Evolutionary conservation across 2,329 filamentous ascomycete genomes (phyloP), one percentile per base, ranked within the genome.

Genomic region (Tolypocladium amazonense): DNA sequence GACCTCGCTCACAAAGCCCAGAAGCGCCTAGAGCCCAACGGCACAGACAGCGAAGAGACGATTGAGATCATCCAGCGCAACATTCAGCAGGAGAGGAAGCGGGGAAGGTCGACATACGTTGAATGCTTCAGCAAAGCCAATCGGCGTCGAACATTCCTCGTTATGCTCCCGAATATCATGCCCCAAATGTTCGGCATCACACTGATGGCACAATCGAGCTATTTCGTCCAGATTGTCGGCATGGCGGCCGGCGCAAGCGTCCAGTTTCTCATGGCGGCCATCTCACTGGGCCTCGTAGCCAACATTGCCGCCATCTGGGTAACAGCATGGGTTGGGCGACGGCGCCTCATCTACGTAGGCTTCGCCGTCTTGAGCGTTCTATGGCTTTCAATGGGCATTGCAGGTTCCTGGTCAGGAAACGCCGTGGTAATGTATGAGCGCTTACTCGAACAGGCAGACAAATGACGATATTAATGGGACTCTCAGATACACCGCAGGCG

Each of bases 61-160:
- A 69, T 80, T 8, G 66, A 71, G 12, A 72, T 75, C 25, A 77
- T 84, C 59, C 73, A 77, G 62, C 70, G 74, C n/a, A 80, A 82
- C 59, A 73, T 78, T 30, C 76, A 79, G 62, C 73, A 77, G 58
- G 71, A 75, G 7, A 65, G 65, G 3, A 67, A 67, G 4, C 60
- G 67, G 12, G 68, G 5, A 3, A 63, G 69, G 0, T 67, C 64
- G 3, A 74, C 73, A 0, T 81, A 79, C 53, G 35, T 64, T 8
- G 75, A 78, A 62, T 78, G 75, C 63, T 81, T 81, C 67, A 72
- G 69, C 11, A 72, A 72, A 3, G 65, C 69, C 3, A 76, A 82
- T 57, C 68, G 76, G 1, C 70, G 77, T 5, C 66, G 78, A 25
- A 77, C 76, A 0, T 63, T 75, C 33, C 74, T 79, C 43, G 70